phyloP scores from a whole-genome alignment of 1,284 basidiomycete species.

The Cutaneotrichosporon daszewskae region DNA sequence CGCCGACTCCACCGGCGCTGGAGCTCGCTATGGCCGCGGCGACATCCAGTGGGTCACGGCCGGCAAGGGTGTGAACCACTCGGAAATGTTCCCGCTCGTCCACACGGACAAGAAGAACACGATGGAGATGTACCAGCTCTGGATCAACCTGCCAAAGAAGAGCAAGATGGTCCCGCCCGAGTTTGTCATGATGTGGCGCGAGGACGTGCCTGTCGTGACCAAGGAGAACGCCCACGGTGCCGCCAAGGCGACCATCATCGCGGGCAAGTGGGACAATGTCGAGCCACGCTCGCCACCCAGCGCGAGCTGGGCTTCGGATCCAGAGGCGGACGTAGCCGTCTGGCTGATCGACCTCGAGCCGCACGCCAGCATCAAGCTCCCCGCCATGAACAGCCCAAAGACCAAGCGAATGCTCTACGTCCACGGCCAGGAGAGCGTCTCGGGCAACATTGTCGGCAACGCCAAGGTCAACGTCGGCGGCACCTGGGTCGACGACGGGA shows the following conservation, averaged over 20 bases:
- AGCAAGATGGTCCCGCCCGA: slow-evolving; percentile 11
- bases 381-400: slow-evolving; percentile 4
- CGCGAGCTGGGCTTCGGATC: slow-evolving; percentile 11
- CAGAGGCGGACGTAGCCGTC: slow-evolving; percentile 12
- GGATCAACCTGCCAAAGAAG: slow-evolving; percentile 16
- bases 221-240: slow-evolving; percentile 7
- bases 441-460: neutral
- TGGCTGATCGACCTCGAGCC: slow-evolving; percentile 16
- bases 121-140: slow-evolving; percentile 14
- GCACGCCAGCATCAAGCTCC: slow-evolving; percentile 9
- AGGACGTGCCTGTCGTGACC: slow-evolving; percentile 8
- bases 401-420: slow-evolving; percentile 16
- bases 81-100: slow-evolving; percentile 58
- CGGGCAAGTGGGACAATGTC: slow-evolving; percentile 13
- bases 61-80: slow-evolving; percentile 62
- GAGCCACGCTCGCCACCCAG: slow-evolving; percentile 6
- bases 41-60: slow-evolving; percentile 95
- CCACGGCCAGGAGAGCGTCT: slow-evolving; percentile 3
- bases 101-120: slow-evolving; percentile 7
- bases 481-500: slow-evolving; percentile 2
- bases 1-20: slow-evolving; percentile 15
- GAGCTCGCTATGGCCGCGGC: slow-evolving; percentile 51
- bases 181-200: slow-evolving; percentile 15
- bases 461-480: slow-evolving; percentile 11
- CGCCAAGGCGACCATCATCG: slow-evolving; percentile 7